Evolutionary conservation across 1,284 basidiomycete genomes (phyloP), one percentile per base, ranked within the genome.

Genomic region (Ganoderma sp.): DNA sequence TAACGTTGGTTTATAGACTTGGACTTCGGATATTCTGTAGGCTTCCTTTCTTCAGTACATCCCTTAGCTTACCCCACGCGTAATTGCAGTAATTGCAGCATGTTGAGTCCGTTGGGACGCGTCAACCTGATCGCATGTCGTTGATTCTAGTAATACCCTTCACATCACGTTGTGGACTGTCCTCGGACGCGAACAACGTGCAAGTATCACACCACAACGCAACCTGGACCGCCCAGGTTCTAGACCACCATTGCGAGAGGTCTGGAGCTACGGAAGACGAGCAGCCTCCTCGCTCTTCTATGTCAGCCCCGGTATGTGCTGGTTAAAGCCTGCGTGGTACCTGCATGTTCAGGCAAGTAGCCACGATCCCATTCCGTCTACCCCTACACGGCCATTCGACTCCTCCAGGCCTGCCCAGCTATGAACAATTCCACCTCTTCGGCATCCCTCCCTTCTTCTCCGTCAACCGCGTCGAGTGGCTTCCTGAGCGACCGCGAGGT

Each of bases 401-500:
- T 48, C 22, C 25, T 52, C 32, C 45, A 25, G 25, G 10, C 22
- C 43, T 45, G 22, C 14, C 41, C 48, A 39, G 37, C 45, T 25
- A 63, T 60, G 58, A 25, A n/a, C 22, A n/a, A 32, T 25, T 62
- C 60, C 15, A 25, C 19, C n/a, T 61, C 67, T 15, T 39, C 56
- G 15, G 39, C 65, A 7, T 28, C 63, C 39, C 52, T 62, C 15
- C 22, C 39, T 12, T 65, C 56, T 10, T 57, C 67, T 25, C 64
- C 67, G 61, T 63, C 68, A 41, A 54, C 12, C 48, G 48, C 48
- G 22, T 45, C 43, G 43, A 12, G 22, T 10, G 48, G 58, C 41
- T 8, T 64, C 42, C 64, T 70, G 57, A 45, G 57, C 61, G 65
- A 70, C 42, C 68, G 61, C 19, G 70, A 63, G 61, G 64, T 52